Base-by-base conservation (phyloP, 305 asterid species). In the Stenogyne calaminthoides region DNA sequence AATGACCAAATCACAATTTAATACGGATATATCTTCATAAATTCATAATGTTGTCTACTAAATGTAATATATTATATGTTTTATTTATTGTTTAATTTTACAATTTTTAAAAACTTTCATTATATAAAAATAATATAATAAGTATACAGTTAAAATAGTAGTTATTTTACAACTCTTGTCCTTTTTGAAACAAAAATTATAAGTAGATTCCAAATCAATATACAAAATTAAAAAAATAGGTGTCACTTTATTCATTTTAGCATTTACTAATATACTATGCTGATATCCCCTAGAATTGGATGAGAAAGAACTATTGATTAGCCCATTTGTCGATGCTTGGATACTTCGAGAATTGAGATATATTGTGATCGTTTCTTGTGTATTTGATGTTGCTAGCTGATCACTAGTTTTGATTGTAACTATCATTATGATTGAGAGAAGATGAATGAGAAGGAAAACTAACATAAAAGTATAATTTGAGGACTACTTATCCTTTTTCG, bases 341-440 rank as follows among this genome's bases (percentile, higher is more conserved):
- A 27, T 55, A 19, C 22, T 18, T 39, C 27, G 39, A 55, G 32
- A 36, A 18, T 39, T 40, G 39, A 55, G 19, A 36, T 29, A 32
- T 11, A 40, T 65, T 29, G 15, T 55, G 27, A 73, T 42, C 42
- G 37, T 42, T 29, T 46, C 72, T 42, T 46, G 72, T 37, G 27
- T 57, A 20, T 54, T 65, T 40, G 58, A 66, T 74, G 19, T 74
- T 61, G 69, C 36, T 39, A 14, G 73, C 73, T 32, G 42, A 22
- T 44, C 18, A 44, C 32, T 61, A 7, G 40, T 57, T 55, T 59
- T 55, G 36, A 18, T 64, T 56, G 19, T 34, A 64, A 37, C 22
- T 25, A 64, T 56, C 39, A 42, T 44, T 27, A 56, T 57, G 52
- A 74, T 18, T 16, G 49, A 27, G 34, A 34, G 55, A 40, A 37